Percentiles rank a stretch among this genome's conserved stretches.
Evolutionary conservation across 306 rosid genomes (phyloP).

Genomic region (Vigna radiata): DNA sequence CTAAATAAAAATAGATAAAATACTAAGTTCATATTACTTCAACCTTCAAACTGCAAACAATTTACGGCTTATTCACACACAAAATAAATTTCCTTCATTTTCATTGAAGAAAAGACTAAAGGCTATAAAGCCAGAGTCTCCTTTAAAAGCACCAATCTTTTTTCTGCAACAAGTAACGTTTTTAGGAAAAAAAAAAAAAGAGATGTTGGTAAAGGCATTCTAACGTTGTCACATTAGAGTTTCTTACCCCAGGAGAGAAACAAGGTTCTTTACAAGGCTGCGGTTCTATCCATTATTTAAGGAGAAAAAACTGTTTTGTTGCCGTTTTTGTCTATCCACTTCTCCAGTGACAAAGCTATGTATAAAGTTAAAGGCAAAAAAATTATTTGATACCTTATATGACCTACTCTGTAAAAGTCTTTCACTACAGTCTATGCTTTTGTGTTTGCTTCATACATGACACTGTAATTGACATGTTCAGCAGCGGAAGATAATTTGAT

Average conservation of each 20-base stretch:
- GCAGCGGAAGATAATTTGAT: background rate
- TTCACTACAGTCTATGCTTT: constrained; percentile 26
- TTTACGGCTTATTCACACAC: background rate
- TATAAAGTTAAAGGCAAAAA: background rate
- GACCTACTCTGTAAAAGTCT: constrained; percentile 25
- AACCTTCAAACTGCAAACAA: background rate
- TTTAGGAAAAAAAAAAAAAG: background rate
- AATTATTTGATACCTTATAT: background rate
- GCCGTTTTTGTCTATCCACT: constrained; percentile 17
- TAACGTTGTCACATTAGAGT: constrained; percentile 36
- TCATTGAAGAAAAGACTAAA: background rate
- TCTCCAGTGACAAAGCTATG: constrained; percentile 10
- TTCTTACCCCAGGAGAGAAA: constrained; percentile 46
- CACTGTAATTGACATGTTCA: constrained; percentile 23
- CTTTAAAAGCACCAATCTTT: constrained; percentile 5
- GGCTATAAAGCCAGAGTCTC: constrained; percentile 1
- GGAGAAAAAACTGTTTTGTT: constrained; percentile 41
- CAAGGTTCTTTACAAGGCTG: constrained; percentile 43
- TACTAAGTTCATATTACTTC: background rate
- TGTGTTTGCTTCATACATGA: constrained; percentile 28
- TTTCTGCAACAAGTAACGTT: background rate
- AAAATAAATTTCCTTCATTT: background rate
- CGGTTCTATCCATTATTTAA: constrained; percentile 33
- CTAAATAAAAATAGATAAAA: background rate
- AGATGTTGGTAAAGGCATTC: constrained; percentile 19